phyloP scores from a whole-genome alignment of 2,329 filamentous ascomycete species.

The Pyrenochaeta sp. region DNA sequence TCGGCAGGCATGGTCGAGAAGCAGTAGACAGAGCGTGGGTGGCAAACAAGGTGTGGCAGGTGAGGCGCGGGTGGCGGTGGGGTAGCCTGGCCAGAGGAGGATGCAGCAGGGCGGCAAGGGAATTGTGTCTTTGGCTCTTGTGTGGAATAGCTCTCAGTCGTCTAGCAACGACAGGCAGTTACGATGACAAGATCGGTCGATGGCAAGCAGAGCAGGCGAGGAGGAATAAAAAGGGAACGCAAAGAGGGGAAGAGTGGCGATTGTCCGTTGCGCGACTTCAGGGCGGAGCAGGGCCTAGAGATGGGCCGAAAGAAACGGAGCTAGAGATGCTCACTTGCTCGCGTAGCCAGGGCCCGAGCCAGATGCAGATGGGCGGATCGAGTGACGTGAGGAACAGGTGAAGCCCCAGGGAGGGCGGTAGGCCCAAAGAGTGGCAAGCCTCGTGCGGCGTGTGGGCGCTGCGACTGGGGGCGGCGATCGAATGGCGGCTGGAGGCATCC shows the following conservation, averaged over 20 bases:
- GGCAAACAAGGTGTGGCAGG: slow-evolving; percentile 14
- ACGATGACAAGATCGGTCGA: slow-evolving; percentile 16
- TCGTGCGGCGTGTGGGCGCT: slow-evolving; percentile 11
- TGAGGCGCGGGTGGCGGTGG: slow-evolving; percentile 21
- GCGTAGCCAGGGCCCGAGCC: slow-evolving; percentile 25
- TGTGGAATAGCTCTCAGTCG: slow-evolving; percentile 3
- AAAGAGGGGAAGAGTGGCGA: slow-evolving; percentile 37
- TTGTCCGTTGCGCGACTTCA: slow-evolving; percentile 23
- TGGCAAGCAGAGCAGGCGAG: slow-evolving; percentile 9
- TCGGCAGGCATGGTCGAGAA: slow-evolving; percentile 51
- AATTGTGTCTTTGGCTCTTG: background rate
- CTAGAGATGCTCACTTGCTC: slow-evolving; percentile 24
- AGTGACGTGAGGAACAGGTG: slow-evolving; percentile 22
- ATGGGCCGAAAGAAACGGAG: slow-evolving; percentile 38
- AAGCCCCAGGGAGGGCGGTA: slow-evolving; percentile 11
- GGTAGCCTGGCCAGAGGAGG: slow-evolving; percentile 9
- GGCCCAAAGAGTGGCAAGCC: slow-evolving; percentile 11
- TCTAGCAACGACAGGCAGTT: slow-evolving; percentile 30
- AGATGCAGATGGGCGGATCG: slow-evolving; percentile 28
- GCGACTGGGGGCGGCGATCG: slow-evolving; percentile 25
- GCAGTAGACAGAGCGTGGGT: background rate
- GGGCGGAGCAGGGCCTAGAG: slow-evolving; percentile 31
- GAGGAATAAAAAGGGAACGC: slow-evolving; percentile 13
- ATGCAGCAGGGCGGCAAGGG: no score
- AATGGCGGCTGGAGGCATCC: slow-evolving; percentile 17